Percentiles rank a stretch among this genome's conserved stretches.
phyloP scores from a whole-genome alignment of 1,284 basidiomycete species.

The Apiotrichum gracile region DNA sequence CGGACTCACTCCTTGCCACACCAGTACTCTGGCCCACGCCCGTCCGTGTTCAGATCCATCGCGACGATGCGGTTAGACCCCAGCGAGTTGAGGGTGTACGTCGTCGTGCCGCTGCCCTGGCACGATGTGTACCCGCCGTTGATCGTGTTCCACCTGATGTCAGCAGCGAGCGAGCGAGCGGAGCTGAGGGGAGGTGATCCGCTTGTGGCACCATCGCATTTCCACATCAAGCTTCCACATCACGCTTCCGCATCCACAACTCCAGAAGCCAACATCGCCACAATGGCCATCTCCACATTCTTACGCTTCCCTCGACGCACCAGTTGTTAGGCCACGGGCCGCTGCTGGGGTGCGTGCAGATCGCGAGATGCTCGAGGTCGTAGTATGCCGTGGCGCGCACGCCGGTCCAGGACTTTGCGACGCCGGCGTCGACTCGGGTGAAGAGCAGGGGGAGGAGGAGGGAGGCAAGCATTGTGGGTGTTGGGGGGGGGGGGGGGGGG shows the following conservation, averaged over 20 bases:
- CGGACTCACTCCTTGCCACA: constrained; percentile 18
- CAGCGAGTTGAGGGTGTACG: constrained; percentile 5
- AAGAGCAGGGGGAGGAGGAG: not conserved
- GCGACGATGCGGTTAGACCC: constrained; percentile 15
- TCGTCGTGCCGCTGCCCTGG: constrained; percentile 5
- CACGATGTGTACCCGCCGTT: constrained; percentile 13
- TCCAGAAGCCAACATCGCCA: too few relatives aligned
- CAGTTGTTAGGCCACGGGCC: too few relatives aligned
- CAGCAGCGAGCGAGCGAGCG: too few relatives aligned
- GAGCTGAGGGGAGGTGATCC: too few relatives aligned
- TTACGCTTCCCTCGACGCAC: too few relatives aligned
- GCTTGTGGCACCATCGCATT: too few relatives aligned
- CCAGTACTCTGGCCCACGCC: constrained; percentile 21
- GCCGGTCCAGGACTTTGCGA: not conserved
- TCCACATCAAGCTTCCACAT: too few relatives aligned
- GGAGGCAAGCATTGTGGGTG: not conserved
- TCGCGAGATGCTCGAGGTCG: constrained; percentile 7
- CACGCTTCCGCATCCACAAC: too few relatives aligned
- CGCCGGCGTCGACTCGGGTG: not conserved
- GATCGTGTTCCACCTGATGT: constrained; percentile 10
- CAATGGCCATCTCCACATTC: too few relatives aligned
- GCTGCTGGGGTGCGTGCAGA: constrained; percentile 9
- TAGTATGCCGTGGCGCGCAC: constrained; percentile 3
- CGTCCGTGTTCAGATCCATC: constrained; percentile 15
- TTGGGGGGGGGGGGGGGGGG: not conserved